These are phyloP conservation scores for Apostasia ramifera DNA, from an alignment of 106 monocot genomes.

Conservation along the genomic window DNA sequence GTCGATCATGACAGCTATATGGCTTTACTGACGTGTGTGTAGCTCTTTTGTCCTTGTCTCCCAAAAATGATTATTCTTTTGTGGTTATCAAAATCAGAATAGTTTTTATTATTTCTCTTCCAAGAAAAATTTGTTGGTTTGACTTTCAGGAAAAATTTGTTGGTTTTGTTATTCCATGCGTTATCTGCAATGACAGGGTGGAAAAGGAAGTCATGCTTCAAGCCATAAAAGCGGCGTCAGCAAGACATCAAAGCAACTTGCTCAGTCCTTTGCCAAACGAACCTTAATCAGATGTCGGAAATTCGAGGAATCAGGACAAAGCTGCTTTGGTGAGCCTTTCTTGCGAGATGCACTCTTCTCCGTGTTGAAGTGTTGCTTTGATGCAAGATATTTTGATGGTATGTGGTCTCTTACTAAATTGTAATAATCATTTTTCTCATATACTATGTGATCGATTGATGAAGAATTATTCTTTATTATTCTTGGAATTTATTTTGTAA, in stretches of 20 bases:
- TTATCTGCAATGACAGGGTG: constrained; percentile 27
- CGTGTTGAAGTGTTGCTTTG: constrained; percentile 13
- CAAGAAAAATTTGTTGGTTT: neutral
- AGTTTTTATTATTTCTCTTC: too few relatives aligned
- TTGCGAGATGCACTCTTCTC: constrained; percentile 41
- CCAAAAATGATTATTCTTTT: too few relatives aligned
- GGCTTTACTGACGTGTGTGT: too few relatives aligned
- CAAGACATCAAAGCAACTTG: constrained; percentile 69
- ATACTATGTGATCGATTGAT: neutral
- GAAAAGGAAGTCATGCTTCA: constrained; percentile 50
- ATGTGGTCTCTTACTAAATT: neutral
- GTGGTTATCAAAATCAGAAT: too few relatives aligned
- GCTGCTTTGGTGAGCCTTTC: constrained; percentile 74
- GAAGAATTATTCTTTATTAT: too few relatives aligned
- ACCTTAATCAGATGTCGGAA: constrained; percentile 63
- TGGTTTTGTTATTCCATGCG: neutral
- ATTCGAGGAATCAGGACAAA: constrained; percentile 63
- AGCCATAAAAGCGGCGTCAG: constrained; percentile 59
- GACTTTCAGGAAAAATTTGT: too few relatives aligned
- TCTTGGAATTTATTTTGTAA: too few relatives aligned
- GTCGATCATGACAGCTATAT: too few relatives aligned
- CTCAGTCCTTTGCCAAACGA: constrained; percentile 72
- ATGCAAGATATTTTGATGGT: constrained; percentile 27
- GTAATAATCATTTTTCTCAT: neutral
- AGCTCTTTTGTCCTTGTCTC: too few relatives aligned